Base-by-base conservation (phyloP, 805 yeast genomes). In the Candida mattraensis region DNA sequence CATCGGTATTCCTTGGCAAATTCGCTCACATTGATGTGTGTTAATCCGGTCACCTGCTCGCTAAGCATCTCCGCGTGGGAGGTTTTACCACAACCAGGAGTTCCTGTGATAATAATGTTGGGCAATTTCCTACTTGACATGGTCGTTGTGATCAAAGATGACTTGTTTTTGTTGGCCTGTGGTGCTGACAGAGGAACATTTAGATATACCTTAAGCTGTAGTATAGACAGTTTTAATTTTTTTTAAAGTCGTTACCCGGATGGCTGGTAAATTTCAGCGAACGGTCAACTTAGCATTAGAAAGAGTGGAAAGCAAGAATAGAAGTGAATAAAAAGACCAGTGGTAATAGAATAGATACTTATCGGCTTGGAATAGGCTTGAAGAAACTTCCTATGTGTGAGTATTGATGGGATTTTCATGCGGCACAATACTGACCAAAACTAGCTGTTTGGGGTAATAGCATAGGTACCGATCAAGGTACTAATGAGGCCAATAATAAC, bases 81-180 rank as follows among this genome's bases (percentile, higher is more conserved):
- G 1, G 93, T 74, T 52, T 87, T 87, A 9, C 95, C 95, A 43
- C 93, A 83, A 0, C 95, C 82, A 16, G 99, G 99, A 3, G 98
- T 91, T 4, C 99, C 99, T 3, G 98, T 93, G 30, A 93, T 75
- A 24, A 93, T 76, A 26, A 93, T 80, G 59, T 93, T 93, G 7
- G 96, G 82, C 18, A 62, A 48, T 23, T 44, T 53, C 53, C 74
- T 63, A 28, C 25, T 42, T 27, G 51, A 36, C 62, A 58, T 60
- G 16, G 18, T 12, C n/a, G 25, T 7, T 18, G n/a, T n/a, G n/a
- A n/a, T n/a, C n/a, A n/a, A n/a, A n/a, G n/a, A n/a, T n/a, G n/a
- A n/a, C n/a, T n/a, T n/a, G n/a, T n/a, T n/a, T n/a, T n/a, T n/a
- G n/a, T n/a, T n/a, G n/a, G n/a, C n/a, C n/a, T n/a, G n/a, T n/a